Evolutionary conservation across 2,329 filamentous ascomycete genomes (phyloP).

Genomic region (Fusarium circinatum): DNA sequence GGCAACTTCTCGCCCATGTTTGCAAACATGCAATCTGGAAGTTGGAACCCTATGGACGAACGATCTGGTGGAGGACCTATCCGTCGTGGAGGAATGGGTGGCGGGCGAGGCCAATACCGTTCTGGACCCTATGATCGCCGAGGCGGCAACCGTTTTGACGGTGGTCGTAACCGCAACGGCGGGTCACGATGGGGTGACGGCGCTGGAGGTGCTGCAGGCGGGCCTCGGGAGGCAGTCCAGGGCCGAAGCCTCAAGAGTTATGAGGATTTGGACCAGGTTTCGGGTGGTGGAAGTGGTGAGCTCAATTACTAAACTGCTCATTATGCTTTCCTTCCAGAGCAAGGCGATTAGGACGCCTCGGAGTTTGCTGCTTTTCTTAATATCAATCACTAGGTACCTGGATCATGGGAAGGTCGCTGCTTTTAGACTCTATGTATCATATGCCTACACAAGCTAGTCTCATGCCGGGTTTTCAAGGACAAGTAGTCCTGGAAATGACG

Average conservation of each 20-base stretch:
- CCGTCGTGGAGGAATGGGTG: slow-evolving; percentile 70
- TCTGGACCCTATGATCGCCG: slow-evolving; percentile 80
- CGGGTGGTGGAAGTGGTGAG: slow-evolving; percentile 79
- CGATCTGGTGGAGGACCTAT: slow-evolving; percentile 76
- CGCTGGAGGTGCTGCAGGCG: slow-evolving; percentile 79
- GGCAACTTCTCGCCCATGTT: slow-evolving; percentile 66
- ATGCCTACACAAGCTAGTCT: slow-evolving; percentile 27
- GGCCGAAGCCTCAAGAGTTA: slow-evolving; percentile 96
- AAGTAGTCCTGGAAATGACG: neutral
- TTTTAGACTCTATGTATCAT: slow-evolving; percentile 37
- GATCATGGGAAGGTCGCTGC: slow-evolving; percentile 4
- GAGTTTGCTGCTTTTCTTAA: slow-evolving; percentile 33
- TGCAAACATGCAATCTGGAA: slow-evolving; percentile 58
- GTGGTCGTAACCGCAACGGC: slow-evolving; percentile 58
- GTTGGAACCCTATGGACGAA: slow-evolving; percentile 64
- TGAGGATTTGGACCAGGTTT: slow-evolving; percentile 92
- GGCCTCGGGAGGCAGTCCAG: slow-evolving; percentile 90
- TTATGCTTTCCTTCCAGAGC: neutral
- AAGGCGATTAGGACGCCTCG: slow-evolving; percentile 7
- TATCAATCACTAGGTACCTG: slow-evolving; percentile 23
- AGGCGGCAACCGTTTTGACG: slow-evolving; percentile 64
- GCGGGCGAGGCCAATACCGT: slow-evolving; percentile 66
- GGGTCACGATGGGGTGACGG: slow-evolving; percentile 77
- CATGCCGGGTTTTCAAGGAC: neutral
- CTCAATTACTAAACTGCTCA: slow-evolving; percentile 79